Evolutionary conservation across 1,284 basidiomycete genomes (phyloP).

Genomic region (Austroboletus niveus): DNA sequence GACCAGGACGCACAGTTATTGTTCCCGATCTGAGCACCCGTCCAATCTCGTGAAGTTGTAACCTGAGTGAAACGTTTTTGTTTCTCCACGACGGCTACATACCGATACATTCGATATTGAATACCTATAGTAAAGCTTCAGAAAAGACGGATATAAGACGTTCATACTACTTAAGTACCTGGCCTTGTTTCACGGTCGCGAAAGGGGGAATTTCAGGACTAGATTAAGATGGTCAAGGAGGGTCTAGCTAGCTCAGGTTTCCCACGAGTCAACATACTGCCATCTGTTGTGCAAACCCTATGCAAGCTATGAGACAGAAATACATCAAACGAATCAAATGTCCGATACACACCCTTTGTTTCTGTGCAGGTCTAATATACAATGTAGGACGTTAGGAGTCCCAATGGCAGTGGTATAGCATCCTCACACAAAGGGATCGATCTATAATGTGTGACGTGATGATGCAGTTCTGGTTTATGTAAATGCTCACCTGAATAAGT

Average conservation of each 20-base stretch:
- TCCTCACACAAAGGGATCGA: conserved; percentile 31
- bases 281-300: conserved; percentile 71
- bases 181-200: conserved; percentile 63
- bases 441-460: conserved; percentile 10
- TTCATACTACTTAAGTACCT: conserved; percentile 35
- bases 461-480: not conserved
- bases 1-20: conserved; percentile 56
- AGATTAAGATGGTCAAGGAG: not conserved
- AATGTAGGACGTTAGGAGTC: not conserved
- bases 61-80: not conserved
- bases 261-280: conserved; percentile 50
- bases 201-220: conserved; percentile 70
- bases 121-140: conserved; percentile 42
- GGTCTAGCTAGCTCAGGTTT: not conserved
- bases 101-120: conserved; percentile 76
- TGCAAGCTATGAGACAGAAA: not conserved
- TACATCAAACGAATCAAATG: not conserved
- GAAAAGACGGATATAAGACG: not conserved
- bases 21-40: conserved; percentile 73
- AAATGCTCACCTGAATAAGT: conserved; percentile 36
- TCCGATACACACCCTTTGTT: conserved; percentile 51
- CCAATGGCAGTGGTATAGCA: not conserved
- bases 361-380: conserved; percentile 47
- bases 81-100: conserved; percentile 17
- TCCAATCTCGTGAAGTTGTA: conserved; percentile 54